Evolutionary conservation across 306 rosid species (phyloP), one percentile per base, ranked within the genome.

Genomic region (Fragaria nilgerrensis): DNA sequence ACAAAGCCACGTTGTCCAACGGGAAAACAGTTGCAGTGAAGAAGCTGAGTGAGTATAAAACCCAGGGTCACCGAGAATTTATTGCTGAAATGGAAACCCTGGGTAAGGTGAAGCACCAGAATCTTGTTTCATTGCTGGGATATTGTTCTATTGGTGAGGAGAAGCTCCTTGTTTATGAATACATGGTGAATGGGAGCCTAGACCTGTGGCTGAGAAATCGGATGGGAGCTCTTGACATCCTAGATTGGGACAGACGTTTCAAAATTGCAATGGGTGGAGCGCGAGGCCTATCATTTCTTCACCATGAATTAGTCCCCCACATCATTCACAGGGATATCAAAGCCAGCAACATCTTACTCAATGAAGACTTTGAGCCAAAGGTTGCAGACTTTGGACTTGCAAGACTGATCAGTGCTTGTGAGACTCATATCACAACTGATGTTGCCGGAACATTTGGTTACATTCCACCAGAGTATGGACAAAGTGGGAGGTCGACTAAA

Each of bases 401-500:
- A 4, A 92, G 99, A 58, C 76, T 96, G 58, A 92, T 96, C 44
- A 96, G 98, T 71, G 97, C 97, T n/a, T 96, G 97, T 36, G 99
- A 96, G 87, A 91, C 98, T 52, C 99, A 96, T 73, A 82, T 96
- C 72, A 50, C 90, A 4, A 96, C 99, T 10, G 99, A 96, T 64
- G 86, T 96, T 73, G 99, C 99, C 0, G 99, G 99, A 80, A 96
- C 99, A 75, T 92, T 96, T 29, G 99, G 99, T 41, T 96, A 96
- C 87, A 96, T 96, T 53, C 99, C 99, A 22, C 99, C 99, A 0
- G 99, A 96, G 91, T 96, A 96, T 63, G 99, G 99, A 15, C 99
- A 96, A 82, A 92, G 99, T 66, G 98, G 92, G 77, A 86, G 97
- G 78, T 92, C 98, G 27, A 96, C 98, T 8, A 84, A 93, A 49